Base-by-base conservation (phyloP, 805 yeast species). In the Metschnikowia lunata region DNA sequence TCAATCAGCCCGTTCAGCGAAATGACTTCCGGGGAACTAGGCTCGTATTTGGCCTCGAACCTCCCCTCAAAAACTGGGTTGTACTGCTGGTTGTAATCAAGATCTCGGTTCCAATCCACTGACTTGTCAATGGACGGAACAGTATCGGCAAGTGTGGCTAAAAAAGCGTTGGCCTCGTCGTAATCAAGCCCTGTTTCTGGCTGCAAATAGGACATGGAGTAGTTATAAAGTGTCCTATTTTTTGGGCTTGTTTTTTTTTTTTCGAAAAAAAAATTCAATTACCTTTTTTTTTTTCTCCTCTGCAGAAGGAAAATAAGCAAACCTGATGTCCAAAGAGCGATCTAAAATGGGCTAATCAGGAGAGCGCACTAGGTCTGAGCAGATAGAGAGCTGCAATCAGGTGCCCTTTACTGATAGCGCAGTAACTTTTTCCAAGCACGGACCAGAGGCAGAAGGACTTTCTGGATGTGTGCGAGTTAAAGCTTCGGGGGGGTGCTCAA, bases 141-240 rank as follows among this genome's bases (percentile, higher is more conserved):
- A 13, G 52, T 46, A 8, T 39, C 42, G 39, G 42, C 47, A 26
- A 50, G 44, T 11, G 47, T 45, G 15, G 52, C 46, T 14, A 50
- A 40, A 28, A 50, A 50, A 33, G 42, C 42, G 49, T 45, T 46
- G n/a, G 50, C 47, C 26, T 48, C 52, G 30, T 50, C 50, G 34
- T 48, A 50, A 42, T 48, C 52, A 35, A 46, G 47, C 12, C 36
- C 27, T 9, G 48, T 34, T 31, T 40, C 49, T 12, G 38, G n/a
- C 31, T 39, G 39, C 30, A 34, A 30, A 14, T 30, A 32, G 7
- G 44, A 31, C 45, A 45, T 45, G 35, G 5, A 8, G 34, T 31
- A 13, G 34, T 12, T 29, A 29, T 12, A 4, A 29, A 29, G 31
- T 3, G 31, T 12, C 6, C n/a, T 28, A 28, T 29, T 29, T 29